Evolutionary conservation across 495 filamentous ascomycete genomes (phyloP), one percentile per base, ranked within the genome.

Genomic region (Lindgomyces ingoldianus): DNA sequence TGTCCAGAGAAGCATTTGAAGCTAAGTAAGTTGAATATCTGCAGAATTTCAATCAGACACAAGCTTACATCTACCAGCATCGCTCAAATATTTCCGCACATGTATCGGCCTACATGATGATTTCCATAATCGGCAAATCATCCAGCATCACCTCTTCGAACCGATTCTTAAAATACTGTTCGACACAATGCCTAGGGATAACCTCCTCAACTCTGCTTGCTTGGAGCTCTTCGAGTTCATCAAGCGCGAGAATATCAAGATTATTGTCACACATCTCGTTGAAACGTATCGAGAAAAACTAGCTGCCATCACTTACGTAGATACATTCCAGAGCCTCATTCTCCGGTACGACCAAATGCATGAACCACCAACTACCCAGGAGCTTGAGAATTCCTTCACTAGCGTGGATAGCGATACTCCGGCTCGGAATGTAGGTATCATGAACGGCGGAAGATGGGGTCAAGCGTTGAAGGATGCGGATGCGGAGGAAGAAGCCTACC

Each of bases 201-300:
- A 97, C 71, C 81, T 98, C 2, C 83, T 98, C 30, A 94, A 94
- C 71, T 96, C 93, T 14, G 93, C 93, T n/a, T 96, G 91, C 75
- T 81, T 98, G 14, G 94, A 98, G 72, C 84, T 98, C 33, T 98
- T 98, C 65, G 91, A 93, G 67, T 91, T 88, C 67, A 91, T 98
- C 67, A 91, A 87, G 72, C 86, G 76, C 70, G 91, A 96, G 73
- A 89, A 88, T 65, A 82, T 93, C 67, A 94, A 91, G 72, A 83
- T 87, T 4, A 78, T 96, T 39, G 87, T 96, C 52, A 81, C 85
- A 47, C 91, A 98, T 70, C 75, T 97, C 36, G 91, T 96, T 26
- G 91, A 95, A 68, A 91, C 89, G 66, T 93, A 94, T 70, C 89
- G 93, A 16, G 89, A 93, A 12, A 89, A 88, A 70, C 77, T 98